Evolutionary conservation across 768 basidiomycete genomes (phyloP).

Genomic region (Lactarius tabidus): DNA sequence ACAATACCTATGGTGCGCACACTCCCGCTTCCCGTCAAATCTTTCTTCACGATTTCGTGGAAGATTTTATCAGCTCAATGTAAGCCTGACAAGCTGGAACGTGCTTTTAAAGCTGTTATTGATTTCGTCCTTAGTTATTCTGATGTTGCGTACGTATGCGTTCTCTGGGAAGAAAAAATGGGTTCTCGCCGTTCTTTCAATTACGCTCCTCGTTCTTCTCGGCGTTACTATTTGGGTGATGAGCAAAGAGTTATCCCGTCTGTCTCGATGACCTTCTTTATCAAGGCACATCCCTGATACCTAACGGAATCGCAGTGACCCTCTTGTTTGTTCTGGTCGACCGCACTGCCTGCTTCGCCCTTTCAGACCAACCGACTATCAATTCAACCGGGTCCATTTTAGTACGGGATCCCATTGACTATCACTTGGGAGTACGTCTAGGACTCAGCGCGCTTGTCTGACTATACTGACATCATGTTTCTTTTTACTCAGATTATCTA

Average conservation of each 20-base stretch:
- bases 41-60: no score
- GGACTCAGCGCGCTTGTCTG: not conserved
- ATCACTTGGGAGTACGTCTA: slow-evolving; percentile 19
- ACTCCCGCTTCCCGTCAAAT: not conserved
- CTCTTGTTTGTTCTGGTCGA: not conserved
- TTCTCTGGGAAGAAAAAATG: no score
- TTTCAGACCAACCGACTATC: not conserved
- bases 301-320: slow-evolving; percentile 3
- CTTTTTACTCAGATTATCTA: not conserved
- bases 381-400: no score
- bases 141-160: no score
- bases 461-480: not conserved
- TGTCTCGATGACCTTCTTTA: no score
- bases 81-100: not conserved
- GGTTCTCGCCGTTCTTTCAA: no score
- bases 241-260: no score
- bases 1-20: slow-evolving; percentile 16
- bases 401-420: not conserved
- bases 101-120: not conserved
- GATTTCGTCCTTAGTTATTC: no score
- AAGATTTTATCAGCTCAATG: slow-evolving; percentile 16
- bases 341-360: slow-evolving; percentile 11
- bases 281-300: not conserved
- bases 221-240: no score
- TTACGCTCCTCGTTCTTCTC: no score